Base-by-base conservation (phyloP, 179 eudicot genomes). In the Actinidia polygama region DNA sequence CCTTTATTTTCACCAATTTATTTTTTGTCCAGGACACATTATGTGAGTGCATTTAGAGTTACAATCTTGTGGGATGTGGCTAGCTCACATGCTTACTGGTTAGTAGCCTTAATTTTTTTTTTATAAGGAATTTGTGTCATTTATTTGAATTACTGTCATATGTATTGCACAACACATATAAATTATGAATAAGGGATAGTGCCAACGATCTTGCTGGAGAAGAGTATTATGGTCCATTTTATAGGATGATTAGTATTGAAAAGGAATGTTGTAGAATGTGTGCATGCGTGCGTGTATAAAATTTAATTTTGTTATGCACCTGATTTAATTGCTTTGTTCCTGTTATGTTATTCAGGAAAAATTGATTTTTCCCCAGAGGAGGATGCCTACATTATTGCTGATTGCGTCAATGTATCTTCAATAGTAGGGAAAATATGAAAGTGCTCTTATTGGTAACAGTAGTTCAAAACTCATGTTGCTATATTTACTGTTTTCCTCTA, bases 371-470 rank as follows among this genome's bases (percentile, higher is more conserved):
- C 94, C 16, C 86, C 93, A 15, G 90, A 88, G 15, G 99, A 96
- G 88, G 99, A 96, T 86, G 89, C 94, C 79, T 98, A 96, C 83
- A 91, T 96, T 57, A 90, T 96, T 85, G 98, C 88, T 83, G 99
- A 95, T 80, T 96, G 99, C 83, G 86, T 96, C 84, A 96, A 96
- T 98, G 99, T 95, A 91, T 83, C 16, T 81, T 62, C 72, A 66
- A n/a, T n/a, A n/a, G 5, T 7, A 16, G 71, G 50, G 55, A 78
- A 24, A 59, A 30, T 46, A 16, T 15, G 47, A 61, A 36, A 63
- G n/a, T 30, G 50, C 23, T 80, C 40, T 54, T 23, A 24, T 12
- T 18, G 26, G 72, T 72, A 54, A 36, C 61, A 21, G 12, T 46
- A 70, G 12, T 46, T 66, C n/a, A n/a, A n/a, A n/a, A n/a, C n/a